These are phyloP conservation scores for Boletus eberwhitei DNA, from an alignment of 768 basidiomycete species.

Conservation along the genomic window DNA sequence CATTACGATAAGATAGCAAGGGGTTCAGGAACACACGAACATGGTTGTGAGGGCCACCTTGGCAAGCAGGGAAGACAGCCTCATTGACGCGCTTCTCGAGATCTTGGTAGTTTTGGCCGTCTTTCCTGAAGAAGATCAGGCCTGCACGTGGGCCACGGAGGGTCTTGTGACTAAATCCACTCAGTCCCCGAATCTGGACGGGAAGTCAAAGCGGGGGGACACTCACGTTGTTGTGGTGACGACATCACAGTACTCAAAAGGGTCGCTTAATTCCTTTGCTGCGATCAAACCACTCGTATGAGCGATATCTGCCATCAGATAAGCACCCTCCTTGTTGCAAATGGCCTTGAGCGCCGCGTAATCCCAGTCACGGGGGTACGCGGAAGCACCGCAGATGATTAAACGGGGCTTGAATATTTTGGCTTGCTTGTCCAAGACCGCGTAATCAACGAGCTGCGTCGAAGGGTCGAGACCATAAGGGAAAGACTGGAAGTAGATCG, in stretches of 20 bases:
- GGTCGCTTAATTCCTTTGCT: constrained; percentile 83
- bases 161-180: constrained; percentile 78
- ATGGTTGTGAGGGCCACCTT: constrained; percentile 99
- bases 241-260: constrained; percentile 95
- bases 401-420: constrained; percentile 94
- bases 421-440: constrained; percentile 74
- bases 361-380: constrained; percentile 99
- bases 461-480: constrained; percentile 84
- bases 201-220: not conserved
- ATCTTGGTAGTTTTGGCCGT: constrained; percentile 74
- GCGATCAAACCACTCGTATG: constrained; percentile 96
- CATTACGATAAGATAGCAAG: not conserved
- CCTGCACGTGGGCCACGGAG: constrained; percentile 97
- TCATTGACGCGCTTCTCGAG: constrained; percentile 97
- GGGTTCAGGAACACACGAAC: constrained; percentile 38
- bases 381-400: constrained; percentile 96
- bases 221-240: constrained; percentile 95
- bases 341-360: constrained; percentile 79
- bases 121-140: constrained; percentile 97
- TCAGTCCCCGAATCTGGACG: not conserved
- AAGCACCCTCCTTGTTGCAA: constrained; percentile 85
- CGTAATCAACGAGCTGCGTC: constrained; percentile 90
- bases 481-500: constrained; percentile 99
- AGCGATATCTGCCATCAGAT: constrained; percentile 95
- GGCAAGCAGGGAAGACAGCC: constrained; percentile 99